Evolutionary conservation across 1,284 basidiomycete species (phyloP), one percentile per base, ranked within the genome.

Genomic region (Volvariella volvacea): DNA sequence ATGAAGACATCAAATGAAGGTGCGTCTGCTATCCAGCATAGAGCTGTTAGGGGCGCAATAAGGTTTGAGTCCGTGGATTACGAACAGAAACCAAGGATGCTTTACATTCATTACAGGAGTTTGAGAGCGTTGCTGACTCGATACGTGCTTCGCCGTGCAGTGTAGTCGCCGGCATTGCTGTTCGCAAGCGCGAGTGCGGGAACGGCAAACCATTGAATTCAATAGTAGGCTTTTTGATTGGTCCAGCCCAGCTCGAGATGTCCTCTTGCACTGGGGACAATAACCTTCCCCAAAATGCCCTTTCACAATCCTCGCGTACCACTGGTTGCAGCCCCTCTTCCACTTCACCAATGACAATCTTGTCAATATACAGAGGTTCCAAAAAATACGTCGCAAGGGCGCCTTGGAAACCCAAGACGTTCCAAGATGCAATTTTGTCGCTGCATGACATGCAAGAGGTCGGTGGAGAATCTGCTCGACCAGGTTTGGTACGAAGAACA

Each of bases 371-470:
- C 2, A 93, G 45, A 0, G 87, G 85, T 1, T 60, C 45, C 14
- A 90, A 61, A 19, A 87, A 59, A 1, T 56, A 59, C 0, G 80
- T 74, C 1, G 77, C 73, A 37, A 94, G 63, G 0, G 84, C 83
- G 2, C 92, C 92, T 58, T 93, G 91, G n/a, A 93, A 67, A 0
- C 92, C 92, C 1, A 91, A 63, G 0, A 84, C 76, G 49, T 70
- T 77, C 89, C 90, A 96, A 1, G 73, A 63, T 0, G 89, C 88
- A 36, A 96, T 83, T 64, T 96, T 96, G 63, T 96, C 92, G 52
- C 86, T 90, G 62, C 92, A 95, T 0, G 88, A 88, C 79, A 94
- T 88, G 51, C 76, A 90, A 1, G 76, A 62, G 1, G 92, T 89
- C 0, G 83, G 79, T 0, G 82, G 82, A 0, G 88, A 84, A 58